Evolutionary conservation across 2,329 filamentous ascomycete species (phyloP).

Genomic region (Davidsoniella virescens): DNA sequence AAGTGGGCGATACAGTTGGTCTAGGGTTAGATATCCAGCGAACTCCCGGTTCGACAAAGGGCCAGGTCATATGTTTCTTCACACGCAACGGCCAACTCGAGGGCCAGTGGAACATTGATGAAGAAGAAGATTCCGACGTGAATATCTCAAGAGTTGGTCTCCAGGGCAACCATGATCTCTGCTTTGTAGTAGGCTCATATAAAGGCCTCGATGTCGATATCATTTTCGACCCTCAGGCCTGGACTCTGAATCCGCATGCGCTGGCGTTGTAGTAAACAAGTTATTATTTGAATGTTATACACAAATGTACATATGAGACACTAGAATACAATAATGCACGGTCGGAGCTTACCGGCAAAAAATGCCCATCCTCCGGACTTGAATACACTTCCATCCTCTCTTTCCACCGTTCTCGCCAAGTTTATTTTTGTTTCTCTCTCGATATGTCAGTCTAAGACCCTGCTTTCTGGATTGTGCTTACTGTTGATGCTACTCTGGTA

Average conservation of each 20-base stretch:
- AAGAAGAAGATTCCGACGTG: constrained; percentile 49
- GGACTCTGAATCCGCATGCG: constrained; percentile 22
- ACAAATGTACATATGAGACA: constrained; percentile 1
- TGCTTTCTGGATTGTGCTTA: background rate
- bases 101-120: constrained; percentile 56
- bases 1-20: constrained; percentile 49
- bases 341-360: no score
- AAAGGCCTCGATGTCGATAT: constrained; percentile 53
- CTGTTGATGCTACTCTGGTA: background rate
- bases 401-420: background rate
- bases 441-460: background rate
- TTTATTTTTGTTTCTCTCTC: background rate
- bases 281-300: background rate
- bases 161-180: constrained; percentile 55
- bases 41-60: constrained; percentile 19
- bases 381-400: background rate
- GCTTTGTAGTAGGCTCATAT: constrained; percentile 55
- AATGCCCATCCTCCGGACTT: no score
- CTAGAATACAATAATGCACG: background rate
- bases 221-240: constrained; percentile 40
- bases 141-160: constrained; percentile 49
- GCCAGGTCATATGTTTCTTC: constrained; percentile 48
- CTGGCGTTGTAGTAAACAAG: background rate
- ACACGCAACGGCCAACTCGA: constrained; percentile 46
- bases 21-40: constrained; percentile 48